phyloP scores from a whole-genome alignment of 768 basidiomycete genomes.

The Phlegmacium glaucopus region DNA sequence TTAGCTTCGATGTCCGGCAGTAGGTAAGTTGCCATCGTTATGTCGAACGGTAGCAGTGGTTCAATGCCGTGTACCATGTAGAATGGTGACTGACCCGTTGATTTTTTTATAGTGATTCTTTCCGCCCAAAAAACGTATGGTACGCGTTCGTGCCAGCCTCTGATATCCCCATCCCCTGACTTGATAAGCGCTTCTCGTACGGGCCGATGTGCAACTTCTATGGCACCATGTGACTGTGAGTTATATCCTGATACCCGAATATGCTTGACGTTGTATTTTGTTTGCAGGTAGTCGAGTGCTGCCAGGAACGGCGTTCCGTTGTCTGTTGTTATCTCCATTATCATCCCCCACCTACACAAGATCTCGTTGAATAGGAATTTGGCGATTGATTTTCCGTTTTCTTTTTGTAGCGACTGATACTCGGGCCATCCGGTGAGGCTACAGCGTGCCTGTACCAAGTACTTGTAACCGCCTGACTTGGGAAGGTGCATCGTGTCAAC shows the following conservation, averaged over 20 bases:
- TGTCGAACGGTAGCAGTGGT: constrained; percentile 27
- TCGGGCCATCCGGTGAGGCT: constrained; percentile 14
- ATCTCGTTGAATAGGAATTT: constrained; percentile 9
- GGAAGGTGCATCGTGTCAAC: constrained; percentile 34
- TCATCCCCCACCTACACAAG: not conserved
- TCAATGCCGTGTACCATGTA: constrained; percentile 25
- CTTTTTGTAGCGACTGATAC: constrained; percentile 8
- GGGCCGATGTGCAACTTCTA: constrained; percentile 20
- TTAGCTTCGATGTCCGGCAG: constrained; percentile 11
- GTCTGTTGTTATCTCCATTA: constrained; percentile 17
- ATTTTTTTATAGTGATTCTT: constrained; percentile 19
- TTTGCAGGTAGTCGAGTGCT: constrained; percentile 13
- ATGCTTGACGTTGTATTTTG: constrained; percentile 19
- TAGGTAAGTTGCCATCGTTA: constrained; percentile 29
- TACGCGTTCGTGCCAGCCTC: constrained; percentile 22
- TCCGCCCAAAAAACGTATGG: constrained; percentile 29
- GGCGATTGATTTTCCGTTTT: constrained; percentile 11
- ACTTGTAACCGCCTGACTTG: constrained; percentile 8
- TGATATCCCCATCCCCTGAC: constrained; percentile 16
- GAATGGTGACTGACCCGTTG: constrained; percentile 29
- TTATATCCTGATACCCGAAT: constrained; percentile 20
- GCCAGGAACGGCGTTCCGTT: constrained; percentile 26
- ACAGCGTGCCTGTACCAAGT: constrained; percentile 19
- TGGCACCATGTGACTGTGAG: constrained; percentile 17
- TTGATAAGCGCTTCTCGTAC: constrained; percentile 20